Percentiles rank a stretch among this genome's conserved stretches.
These are phyloP conservation scores for Helicosporidium sp. DNA, from an alignment of 139 green algal genomes.

Conservation along the genomic window DNA sequence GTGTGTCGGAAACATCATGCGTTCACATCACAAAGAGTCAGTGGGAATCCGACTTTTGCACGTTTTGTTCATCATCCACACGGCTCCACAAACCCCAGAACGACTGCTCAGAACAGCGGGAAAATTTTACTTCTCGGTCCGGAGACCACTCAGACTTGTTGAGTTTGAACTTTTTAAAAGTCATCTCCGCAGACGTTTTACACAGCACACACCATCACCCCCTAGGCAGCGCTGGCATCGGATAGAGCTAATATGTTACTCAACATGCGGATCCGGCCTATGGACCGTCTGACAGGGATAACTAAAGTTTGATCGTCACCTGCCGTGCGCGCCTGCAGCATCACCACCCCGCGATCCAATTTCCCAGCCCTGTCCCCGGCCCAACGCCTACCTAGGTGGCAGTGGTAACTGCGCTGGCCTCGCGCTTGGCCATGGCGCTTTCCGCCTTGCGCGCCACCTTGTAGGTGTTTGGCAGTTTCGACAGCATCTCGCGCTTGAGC, in stretches of 20 bases:
- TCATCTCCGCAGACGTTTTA: conserved; percentile 24
- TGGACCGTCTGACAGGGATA: conserved; percentile 53
- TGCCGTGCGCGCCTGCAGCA: conserved; percentile 3
- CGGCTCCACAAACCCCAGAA: background rate
- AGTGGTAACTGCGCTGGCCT: background rate
- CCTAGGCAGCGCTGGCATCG: conserved; percentile 23
- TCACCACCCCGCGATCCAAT: background rate
- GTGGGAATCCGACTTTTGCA: too few species aligned
- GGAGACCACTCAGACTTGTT: conserved; percentile 42
- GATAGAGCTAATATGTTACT: conserved; percentile 57
- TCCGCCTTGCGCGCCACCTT: conserved; percentile 12
- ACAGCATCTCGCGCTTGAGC: conserved; percentile 24
- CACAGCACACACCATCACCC: background rate
- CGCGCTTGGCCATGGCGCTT: background rate
- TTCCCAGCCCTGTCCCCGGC: background rate
- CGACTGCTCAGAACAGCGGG: conserved; percentile 38
- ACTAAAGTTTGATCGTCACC: conserved; percentile 22
- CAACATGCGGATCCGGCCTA: conserved; percentile 32
- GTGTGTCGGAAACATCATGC: too few species aligned
- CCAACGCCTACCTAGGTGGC: too few species aligned
- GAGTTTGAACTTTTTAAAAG: conserved; percentile 50
- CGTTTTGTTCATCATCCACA: background rate
- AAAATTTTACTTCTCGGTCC: conserved; percentile 25
- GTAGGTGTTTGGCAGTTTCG: conserved; percentile 14
- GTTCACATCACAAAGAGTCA: too few species aligned